These are phyloP conservation scores for Penicillium oxalicum DNA, from an alignment of 2,329 filamentous ascomycete species.

Conservation along the genomic window DNA sequence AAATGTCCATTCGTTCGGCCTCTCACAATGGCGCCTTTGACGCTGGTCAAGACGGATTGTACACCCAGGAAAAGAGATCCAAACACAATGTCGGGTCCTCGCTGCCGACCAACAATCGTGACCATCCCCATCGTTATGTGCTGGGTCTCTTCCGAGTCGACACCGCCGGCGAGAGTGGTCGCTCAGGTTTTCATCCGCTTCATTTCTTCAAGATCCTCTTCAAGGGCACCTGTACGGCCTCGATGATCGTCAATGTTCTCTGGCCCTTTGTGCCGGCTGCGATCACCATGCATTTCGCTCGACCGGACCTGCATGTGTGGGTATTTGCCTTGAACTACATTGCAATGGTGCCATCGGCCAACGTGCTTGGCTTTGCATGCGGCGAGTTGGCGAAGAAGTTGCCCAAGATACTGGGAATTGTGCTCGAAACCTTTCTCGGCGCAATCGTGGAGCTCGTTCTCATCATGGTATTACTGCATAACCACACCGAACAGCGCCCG, in stretches of 20 bases:
- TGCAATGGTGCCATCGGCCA: conserved; percentile 71
- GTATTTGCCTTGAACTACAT: conserved; percentile 68
- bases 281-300: conserved; percentile 57
- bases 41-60: conserved; percentile 2
- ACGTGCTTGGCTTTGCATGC: conserved; percentile 68
- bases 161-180: conserved; percentile 59
- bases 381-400: conserved; percentile 68
- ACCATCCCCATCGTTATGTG: conserved; percentile 11
- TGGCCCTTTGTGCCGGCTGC: conserved; percentile 71
- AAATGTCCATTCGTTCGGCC: conserved; percentile 1
- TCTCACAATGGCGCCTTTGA: conserved; percentile 7
- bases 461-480: conserved; percentile 67
- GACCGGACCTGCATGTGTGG: conserved; percentile 53
- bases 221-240: conserved; percentile 57
- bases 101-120: conserved; percentile 25
- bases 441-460: conserved; percentile 76
- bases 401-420: conserved; percentile 57
- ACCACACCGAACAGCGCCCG: conserved; percentile 41
- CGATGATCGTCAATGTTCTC: conserved; percentile 61
- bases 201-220: conserved; percentile 61
- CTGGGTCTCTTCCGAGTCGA: conserved; percentile 30
- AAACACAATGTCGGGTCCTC: conserved; percentile 12
- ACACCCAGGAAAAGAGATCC: conserved; percentile 12
- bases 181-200: conserved; percentile 57
- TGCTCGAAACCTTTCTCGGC: conserved; percentile 55